Conservation (phyloP, 2,329 filamentous ascomycete species). For the Nemania sp. region DNA sequence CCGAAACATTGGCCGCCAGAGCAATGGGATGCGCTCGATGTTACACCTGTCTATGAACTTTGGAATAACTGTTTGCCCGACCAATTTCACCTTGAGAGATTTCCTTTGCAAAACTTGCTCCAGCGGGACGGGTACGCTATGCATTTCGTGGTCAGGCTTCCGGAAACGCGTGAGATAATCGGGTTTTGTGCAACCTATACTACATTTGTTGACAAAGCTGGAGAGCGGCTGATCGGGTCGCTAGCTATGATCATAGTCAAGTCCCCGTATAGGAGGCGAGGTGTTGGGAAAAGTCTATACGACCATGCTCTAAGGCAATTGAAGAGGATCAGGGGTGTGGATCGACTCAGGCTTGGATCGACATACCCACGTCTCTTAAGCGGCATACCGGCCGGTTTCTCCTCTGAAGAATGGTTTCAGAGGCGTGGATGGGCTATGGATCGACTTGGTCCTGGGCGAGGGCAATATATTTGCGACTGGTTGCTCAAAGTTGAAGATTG, state of each 20-base stretch:
- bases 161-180: slow-evolving; percentile 48
- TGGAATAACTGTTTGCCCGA: slow-evolving; percentile 53
- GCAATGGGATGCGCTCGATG: slow-evolving; percentile 42
- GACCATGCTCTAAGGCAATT: slow-evolving; percentile 55
- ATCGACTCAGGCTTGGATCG: slow-evolving; percentile 60
- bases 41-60: slow-evolving; percentile 49
- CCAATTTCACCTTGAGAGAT: slow-evolving; percentile 51
- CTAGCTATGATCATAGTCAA: slow-evolving; percentile 59
- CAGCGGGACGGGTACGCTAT: slow-evolving; percentile 59
- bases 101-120: slow-evolving; percentile 52
- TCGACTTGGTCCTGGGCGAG: slow-evolving; percentile 49
- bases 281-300: slow-evolving; percentile 59
- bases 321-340: slow-evolving; percentile 55
- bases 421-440: slow-evolving; percentile 59
- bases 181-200: slow-evolving; percentile 66
- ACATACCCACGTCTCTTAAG: slow-evolving; percentile 63
- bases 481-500: slow-evolving; percentile 57
- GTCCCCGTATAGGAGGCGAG: slow-evolving; percentile 51
- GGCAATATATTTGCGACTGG: slow-evolving; percentile 58
- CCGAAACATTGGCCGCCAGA: slow-evolving; percentile 48
- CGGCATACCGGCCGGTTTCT: slow-evolving; percentile 53
- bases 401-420: slow-evolving; percentile 56
- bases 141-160: slow-evolving; percentile 61
- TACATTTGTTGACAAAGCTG: slow-evolving; percentile 58
- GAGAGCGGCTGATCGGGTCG: slow-evolving; percentile 59